Evolutionary conservation across 1,139 yeast species (phyloP), one percentile per base, ranked within the genome.

Genomic region (Pichia sp.): DNA sequence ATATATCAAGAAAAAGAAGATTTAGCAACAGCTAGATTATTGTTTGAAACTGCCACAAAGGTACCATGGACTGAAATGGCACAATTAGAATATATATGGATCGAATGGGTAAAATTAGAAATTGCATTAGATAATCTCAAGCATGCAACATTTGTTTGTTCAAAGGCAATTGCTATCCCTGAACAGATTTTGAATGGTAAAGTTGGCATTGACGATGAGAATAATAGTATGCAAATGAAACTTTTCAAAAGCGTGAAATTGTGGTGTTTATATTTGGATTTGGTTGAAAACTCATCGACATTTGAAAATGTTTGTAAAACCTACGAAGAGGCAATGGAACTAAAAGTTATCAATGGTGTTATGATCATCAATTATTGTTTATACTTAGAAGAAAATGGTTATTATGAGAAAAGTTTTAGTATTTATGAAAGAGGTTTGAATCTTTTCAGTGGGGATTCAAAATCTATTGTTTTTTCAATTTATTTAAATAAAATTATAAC

Each of bases 181-280:
- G 61, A 67, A 41, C 61, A 39, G 32, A 42, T 37, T 46, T 51
- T 18, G 48, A 59, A 24, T 52, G 62, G 45, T 16, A 54, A 47
- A 6, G 57, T 73, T 15, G 64, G 67, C 45, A 74, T 63, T 55
- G 66, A 68, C 34, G 80, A 79, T 55, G 66, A 68, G n/a, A 59
- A 68, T 1, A 52, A 72, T 1, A 69, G 82, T 7, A 77, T 85
- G 0, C 88, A 84, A 54, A 68, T 74, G 30, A 66, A 87, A 25
- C 23, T 50, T 11, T 45, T 50, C 20, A 81, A 78, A 56, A 80
- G 86, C 5, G 68, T 70, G 45, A 77, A 76, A 50, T 64, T 88
- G 4, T 89, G 96, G 96, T 68, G 77, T 8, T 79, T 79, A 53
- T 87, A 85, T 60, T 65, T 88, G 34, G 96, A 88, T 59, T 64